Evolutionary conservation across 352 stramenopile genomes (phyloP).

Genomic region (Chrysophaeum taylorii): DNA sequence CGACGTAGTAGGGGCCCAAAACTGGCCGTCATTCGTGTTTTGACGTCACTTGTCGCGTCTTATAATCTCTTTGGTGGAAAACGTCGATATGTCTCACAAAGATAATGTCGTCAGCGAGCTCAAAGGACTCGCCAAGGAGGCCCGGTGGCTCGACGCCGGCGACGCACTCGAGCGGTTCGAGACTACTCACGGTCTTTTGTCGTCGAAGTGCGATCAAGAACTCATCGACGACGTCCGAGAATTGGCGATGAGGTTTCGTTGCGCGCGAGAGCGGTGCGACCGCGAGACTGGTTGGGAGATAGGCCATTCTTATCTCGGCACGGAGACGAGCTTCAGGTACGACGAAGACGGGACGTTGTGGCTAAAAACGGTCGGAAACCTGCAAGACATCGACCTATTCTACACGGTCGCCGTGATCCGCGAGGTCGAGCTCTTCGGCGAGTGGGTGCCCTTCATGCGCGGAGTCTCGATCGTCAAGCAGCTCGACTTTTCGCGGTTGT

Average conservation of each 20-base stretch:
- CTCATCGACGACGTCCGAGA: neutral
- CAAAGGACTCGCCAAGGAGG: neutral
- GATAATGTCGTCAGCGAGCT: neutral
- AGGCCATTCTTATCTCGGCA: neutral
- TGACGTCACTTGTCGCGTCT: too few species aligned
- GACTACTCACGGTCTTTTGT: too few species aligned
- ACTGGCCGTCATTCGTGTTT: too few species aligned
- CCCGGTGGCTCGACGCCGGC: neutral
- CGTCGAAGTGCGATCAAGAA: neutral
- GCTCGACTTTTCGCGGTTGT: neutral
- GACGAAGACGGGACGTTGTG: neutral
- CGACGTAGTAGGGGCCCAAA: too few species aligned
- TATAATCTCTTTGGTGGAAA: too few species aligned
- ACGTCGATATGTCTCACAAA: too few species aligned
- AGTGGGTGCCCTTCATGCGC: slow-evolving; percentile 9
- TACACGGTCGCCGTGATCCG: slow-evolving; percentile 5
- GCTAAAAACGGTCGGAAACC: neutral
- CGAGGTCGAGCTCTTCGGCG: neutral
- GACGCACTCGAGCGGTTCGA: neutral
- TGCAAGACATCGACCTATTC: slow-evolving; percentile 10
- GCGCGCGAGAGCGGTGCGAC: neutral
- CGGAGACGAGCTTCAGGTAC: neutral
- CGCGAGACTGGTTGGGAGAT: neutral
- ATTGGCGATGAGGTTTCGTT: neutral
- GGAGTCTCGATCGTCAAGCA: neutral